These are phyloP conservation scores for Candida silvicultrix DNA, from an alignment of 805 yeast genomes.

Conservation along the genomic window DNA sequence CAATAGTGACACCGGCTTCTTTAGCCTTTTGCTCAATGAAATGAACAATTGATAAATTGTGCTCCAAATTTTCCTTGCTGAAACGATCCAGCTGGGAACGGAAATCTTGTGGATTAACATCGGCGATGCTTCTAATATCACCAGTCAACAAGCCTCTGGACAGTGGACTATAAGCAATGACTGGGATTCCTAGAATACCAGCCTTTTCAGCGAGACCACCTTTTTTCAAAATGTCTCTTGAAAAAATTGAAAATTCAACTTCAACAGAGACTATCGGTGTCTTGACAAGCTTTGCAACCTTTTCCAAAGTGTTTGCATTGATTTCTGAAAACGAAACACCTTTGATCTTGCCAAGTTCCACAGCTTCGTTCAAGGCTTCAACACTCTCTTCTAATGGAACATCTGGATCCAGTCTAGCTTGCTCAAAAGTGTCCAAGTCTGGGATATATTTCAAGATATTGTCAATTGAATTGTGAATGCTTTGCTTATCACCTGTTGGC, in stretches of 20 bases:
- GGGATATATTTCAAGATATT: conserved; percentile 33
- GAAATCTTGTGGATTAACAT: conserved; percentile 50
- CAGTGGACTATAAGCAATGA: conserved; percentile 80
- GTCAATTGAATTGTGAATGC: conserved; percentile 42
- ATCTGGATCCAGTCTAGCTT: conserved; percentile 60
- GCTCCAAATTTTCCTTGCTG: conserved; percentile 44
- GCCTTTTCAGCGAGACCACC: conserved; percentile 60
- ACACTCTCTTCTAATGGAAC: conserved; percentile 59
- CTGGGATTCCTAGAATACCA: conserved; percentile 52
- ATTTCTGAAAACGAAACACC: conserved; percentile 76
- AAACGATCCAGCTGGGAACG: conserved; percentile 51
- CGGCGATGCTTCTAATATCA: conserved; percentile 34
- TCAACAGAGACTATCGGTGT: conserved; percentile 64
- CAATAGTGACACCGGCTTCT: conserved; percentile 37
- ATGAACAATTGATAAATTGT: conserved; percentile 48
- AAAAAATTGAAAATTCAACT: conserved; percentile 69
- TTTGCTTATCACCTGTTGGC: conserved; percentile 48
- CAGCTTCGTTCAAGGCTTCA: conserved; percentile 46
- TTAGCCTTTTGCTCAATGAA: conserved; percentile 47
- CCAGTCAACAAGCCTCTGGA: conserved; percentile 79
- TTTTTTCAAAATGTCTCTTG: conserved; percentile 47
- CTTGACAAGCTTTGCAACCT: conserved; percentile 44
- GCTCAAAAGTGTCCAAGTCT: conserved; percentile 54
- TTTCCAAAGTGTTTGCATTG: conserved; percentile 50
- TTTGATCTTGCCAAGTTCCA: conserved; percentile 60